Base-by-base conservation (phyloP, 2,329 filamentous ascomycete species). In the Nothopassalora personata region DNA sequence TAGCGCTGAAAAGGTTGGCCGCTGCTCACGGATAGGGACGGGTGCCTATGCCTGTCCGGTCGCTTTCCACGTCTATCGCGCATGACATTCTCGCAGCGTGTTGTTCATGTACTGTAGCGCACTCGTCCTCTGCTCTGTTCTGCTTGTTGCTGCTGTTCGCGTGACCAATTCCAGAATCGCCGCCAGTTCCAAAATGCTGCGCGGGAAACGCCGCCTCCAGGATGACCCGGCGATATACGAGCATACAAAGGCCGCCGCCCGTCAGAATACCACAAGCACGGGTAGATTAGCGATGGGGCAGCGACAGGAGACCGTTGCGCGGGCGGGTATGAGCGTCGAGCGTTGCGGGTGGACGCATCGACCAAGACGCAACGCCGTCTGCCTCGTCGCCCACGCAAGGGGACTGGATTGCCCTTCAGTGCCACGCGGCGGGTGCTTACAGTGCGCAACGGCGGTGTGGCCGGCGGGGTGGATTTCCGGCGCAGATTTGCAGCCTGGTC, bases 1-100 rank as follows among this genome's bases (percentile, higher is more conserved):
- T 52, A 60, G 58, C 56, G 59, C 60, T 59, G 56, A 59, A 51
- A 60, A 60, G 60, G 60, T 52, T 54, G 59, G 60, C 60, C 48
- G 60, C 57, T 23, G 1, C 23, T 73, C 68, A 72, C 68, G 64
- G 66, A 58, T 62, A 58, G 52, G 66, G 67, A 63, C 63, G 64
- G 56, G 68, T 72, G 63, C 69, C 72, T 64, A 73, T 71, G 62
- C 72, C 71, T 68, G 67, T 72, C 64, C 68, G 70, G 69, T 67
- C 64, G 60, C 63, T 65, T 55, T 70, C 66, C 61, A 64, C 63
- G 59, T 65, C 61, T 43, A 62, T 61, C 63, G 61, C 67, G 66
- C 66, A 67, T 67, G 67, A 70, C 70, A 72, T 72, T 50, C 52
- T 62, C 60, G 59, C 59, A 61, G 54, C 53, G 45, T 59, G 33